Percentiles rank a stretch among this genome's conserved stretches.
phyloP scores from a whole-genome alignment of 225 moss, liverwort and hornwort genomes.

The Rhytidiadelphus loreus region DNA sequence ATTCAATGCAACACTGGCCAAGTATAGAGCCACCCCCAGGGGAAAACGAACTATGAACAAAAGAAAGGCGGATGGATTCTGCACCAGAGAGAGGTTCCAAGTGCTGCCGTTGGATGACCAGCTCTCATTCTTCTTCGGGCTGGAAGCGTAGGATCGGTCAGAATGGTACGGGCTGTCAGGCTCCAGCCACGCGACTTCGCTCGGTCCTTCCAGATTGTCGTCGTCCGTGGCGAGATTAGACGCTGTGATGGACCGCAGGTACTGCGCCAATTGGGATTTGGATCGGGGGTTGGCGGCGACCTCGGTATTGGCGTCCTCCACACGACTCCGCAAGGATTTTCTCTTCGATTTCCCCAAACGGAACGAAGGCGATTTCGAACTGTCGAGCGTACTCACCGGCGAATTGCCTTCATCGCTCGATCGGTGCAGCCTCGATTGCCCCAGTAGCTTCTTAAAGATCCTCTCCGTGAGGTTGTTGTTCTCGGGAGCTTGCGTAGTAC shows the following conservation, averaged over 20 bases:
- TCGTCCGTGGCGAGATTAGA: constrained; percentile 5
- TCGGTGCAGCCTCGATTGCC: constrained; percentile 21
- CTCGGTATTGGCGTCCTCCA: constrained; percentile 23
- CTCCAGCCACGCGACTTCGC: constrained; percentile 46
- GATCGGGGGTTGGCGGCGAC: constrained; percentile 10
- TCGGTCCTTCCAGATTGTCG: constrained; percentile 35
- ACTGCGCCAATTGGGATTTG: constrained; percentile 29
- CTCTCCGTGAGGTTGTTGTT: constrained; percentile 26
- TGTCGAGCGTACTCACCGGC: constrained; percentile 19
- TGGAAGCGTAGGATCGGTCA: constrained; percentile 10
- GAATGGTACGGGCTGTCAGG: constrained; percentile 25
- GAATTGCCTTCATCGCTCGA: neutral
- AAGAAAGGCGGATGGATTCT: neutral
- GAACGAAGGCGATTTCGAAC: constrained; percentile 19
- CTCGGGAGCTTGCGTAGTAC: neutral
- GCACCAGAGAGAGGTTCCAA: constrained; percentile 41
- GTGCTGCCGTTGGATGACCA: constrained; percentile 26
- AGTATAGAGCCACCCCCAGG: neutral
- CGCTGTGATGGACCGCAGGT: constrained; percentile 18
- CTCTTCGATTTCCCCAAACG: constrained; percentile 1
- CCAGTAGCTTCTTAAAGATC: constrained; percentile 37
- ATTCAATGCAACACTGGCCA: neutral
- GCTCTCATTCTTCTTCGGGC: constrained; percentile 18
- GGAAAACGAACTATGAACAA: neutral
- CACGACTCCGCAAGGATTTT: constrained; percentile 32